Evolutionary conservation across 1,139 yeast species (phyloP).

Genomic region (Yamadazyma jaroonii): DNA sequence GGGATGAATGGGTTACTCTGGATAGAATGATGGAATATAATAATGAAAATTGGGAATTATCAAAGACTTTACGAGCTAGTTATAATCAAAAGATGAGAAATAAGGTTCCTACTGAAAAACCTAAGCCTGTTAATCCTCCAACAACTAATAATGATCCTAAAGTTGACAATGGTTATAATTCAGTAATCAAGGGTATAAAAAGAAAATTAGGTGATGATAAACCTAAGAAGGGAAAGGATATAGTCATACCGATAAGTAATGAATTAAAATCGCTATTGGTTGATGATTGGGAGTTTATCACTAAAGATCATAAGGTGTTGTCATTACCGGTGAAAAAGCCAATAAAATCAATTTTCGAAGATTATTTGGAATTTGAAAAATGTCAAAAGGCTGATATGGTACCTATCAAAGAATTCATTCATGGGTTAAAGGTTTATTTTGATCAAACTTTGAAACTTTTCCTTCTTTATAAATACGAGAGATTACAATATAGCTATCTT

Average conservation of each 20-base stretch:
- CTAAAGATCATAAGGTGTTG: conserved; percentile 72
- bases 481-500: conserved; percentile 72
- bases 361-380: conserved; percentile 42
- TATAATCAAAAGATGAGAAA: conserved; percentile 21
- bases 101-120: conserved; percentile 1
- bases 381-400: conserved; percentile 35
- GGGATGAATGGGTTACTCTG: conserved; percentile 94
- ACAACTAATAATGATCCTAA: neutral
- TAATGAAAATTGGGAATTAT: conserved; percentile 65
- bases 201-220: conserved; percentile 6
- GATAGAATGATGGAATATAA: conserved; percentile 67
- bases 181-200: conserved; percentile 6
- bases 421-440: conserved; percentile 75
- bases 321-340: conserved; percentile 55
- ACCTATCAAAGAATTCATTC: conserved; percentile 61
- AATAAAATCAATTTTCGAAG: conserved; percentile 50
- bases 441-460: conserved; percentile 70
- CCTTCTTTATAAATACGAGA: conserved; percentile 77
- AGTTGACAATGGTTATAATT: neutral
- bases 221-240: conserved; percentile 13
- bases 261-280: conserved; percentile 68
- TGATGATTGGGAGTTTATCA: conserved; percentile 90
- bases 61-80: conserved; percentile 64
- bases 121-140: neutral
- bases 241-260: conserved; percentile 50